These are phyloP conservation scores for Coemansia furcata DNA, from an alignment of 192 early-diverging fungal genomes.

Conservation along the genomic window DNA sequence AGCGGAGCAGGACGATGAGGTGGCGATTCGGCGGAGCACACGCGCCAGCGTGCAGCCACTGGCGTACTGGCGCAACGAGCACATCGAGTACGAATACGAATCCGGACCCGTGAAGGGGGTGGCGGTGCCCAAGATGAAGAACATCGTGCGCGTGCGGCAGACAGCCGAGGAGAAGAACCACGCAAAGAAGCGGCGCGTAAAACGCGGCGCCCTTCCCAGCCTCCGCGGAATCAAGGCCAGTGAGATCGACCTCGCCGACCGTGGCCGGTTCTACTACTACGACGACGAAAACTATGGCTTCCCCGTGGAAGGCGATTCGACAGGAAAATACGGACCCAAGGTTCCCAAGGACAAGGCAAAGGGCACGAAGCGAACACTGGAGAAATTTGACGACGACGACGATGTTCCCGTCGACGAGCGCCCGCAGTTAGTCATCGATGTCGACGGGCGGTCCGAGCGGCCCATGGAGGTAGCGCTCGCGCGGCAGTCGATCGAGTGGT, in stretches of 20 bases:
- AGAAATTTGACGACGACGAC: constrained; percentile 33
- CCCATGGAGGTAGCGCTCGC: constrained; percentile 24
- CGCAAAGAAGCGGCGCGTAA: constrained; percentile 31
- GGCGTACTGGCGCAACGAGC: constrained; percentile 53
- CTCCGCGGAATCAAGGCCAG: constrained; percentile 20
- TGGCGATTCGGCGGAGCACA: constrained; percentile 33
- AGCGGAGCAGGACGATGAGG: background rate
- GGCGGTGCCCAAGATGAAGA: constrained; percentile 36
- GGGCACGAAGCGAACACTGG: constrained; percentile 7
- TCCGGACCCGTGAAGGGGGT: constrained; percentile 1
- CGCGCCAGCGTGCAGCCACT: constrained; percentile 37
- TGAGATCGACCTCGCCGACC: constrained; percentile 31
- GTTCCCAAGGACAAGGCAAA: constrained; percentile 2
- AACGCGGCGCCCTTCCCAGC: constrained; percentile 12
- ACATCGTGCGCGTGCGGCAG: constrained; percentile 47
- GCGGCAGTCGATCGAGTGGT: constrained; percentile 37
- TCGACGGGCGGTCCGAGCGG: constrained; percentile 15
- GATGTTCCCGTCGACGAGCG: constrained; percentile 26
- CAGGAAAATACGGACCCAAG: constrained; percentile 22
- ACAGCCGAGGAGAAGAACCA: constrained; percentile 41
- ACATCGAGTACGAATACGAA: constrained; percentile 47
- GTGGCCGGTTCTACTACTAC: constrained; percentile 41
- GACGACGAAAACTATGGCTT: constrained; percentile 48
- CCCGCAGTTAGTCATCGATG: constrained; percentile 4
- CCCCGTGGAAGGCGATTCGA: constrained; percentile 15